phyloP scores from a whole-genome alignment of 306 rosid genomes.

The Clitoria ternatea region DNA sequence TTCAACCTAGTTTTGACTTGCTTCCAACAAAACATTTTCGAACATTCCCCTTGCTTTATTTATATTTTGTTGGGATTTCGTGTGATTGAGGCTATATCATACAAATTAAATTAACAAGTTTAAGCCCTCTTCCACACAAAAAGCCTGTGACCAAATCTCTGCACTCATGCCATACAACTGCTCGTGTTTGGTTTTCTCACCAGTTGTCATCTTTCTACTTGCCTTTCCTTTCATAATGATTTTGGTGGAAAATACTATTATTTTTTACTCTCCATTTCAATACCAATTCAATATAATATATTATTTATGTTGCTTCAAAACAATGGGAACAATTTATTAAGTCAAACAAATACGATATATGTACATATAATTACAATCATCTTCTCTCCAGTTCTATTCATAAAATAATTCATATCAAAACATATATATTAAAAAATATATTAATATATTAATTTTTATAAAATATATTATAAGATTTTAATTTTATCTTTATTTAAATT shows the following conservation, averaged over 20 bases:
- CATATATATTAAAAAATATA: too few species aligned
- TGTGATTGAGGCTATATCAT: slow-evolving; percentile 26
- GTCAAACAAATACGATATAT: too few species aligned
- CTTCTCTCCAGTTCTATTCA: too few species aligned
- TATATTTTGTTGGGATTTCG: neutral
- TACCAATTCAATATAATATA: neutral
- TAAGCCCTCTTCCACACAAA: slow-evolving; percentile 17
- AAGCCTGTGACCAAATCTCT: slow-evolving; percentile 25
- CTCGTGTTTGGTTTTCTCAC: slow-evolving; percentile 13
- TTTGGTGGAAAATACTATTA: slow-evolving; percentile 26
- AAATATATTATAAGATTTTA: too few species aligned
- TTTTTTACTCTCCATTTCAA: slow-evolving; percentile 14
- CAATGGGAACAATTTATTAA: neutral
- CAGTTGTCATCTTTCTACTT: slow-evolving; percentile 37
- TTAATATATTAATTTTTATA: too few species aligned
- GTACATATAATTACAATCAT: too few species aligned
- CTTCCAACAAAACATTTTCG: slow-evolving; percentile 11
- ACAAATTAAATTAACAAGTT: slow-evolving; percentile 12
- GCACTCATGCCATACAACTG: slow-evolving; percentile 29
- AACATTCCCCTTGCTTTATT: neutral
- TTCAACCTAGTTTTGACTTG: slow-evolving; percentile 29
- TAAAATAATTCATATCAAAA: too few species aligned
- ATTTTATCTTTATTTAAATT: too few species aligned
- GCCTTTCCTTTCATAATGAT: slow-evolving; percentile 30
- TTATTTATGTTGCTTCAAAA: slow-evolving; percentile 9